phyloP scores from a whole-genome alignment of 1,139 yeast species.

The Nematodospora anomalae region DNA sequence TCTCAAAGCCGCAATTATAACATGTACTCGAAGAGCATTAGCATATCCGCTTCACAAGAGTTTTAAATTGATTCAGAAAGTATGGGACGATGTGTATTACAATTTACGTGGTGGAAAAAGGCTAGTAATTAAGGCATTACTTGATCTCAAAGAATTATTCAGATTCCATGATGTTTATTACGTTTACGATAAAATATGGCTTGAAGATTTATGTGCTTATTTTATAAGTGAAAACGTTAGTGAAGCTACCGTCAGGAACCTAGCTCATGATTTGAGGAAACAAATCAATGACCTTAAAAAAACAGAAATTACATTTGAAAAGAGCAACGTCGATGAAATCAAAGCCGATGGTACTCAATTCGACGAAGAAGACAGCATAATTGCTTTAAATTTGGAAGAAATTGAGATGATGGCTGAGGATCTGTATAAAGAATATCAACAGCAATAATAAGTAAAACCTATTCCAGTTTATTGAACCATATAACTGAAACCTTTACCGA shows the following conservation, averaged over 20 bases:
- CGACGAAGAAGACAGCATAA: slow-evolving; percentile 36
- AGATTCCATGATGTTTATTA: slow-evolving; percentile 85
- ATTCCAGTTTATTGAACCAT: slow-evolving; percentile 8
- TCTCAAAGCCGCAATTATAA: slow-evolving; percentile 54
- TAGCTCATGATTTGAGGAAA: slow-evolving; percentile 65
- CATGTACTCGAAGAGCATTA: slow-evolving; percentile 70
- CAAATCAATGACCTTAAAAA: slow-evolving; percentile 24
- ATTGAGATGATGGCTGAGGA: slow-evolving; percentile 58
- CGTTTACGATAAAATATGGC: slow-evolving; percentile 76
- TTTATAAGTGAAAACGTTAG: slow-evolving; percentile 56
- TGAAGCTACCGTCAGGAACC: slow-evolving; percentile 51
- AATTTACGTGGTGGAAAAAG: slow-evolving; percentile 70
- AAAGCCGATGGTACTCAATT: slow-evolving; percentile 18
- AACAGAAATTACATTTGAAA: slow-evolving; percentile 40
- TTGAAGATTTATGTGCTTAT: slow-evolving; percentile 85
- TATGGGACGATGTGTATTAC: slow-evolving; percentile 76
- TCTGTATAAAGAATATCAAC: slow-evolving; percentile 33
- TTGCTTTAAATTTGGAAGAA: slow-evolving; percentile 45
- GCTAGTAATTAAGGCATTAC: slow-evolving; percentile 55
- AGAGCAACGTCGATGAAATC: slow-evolving; percentile 23
- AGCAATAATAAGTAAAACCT: slow-evolving; percentile 5
- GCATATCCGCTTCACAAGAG: slow-evolving; percentile 80
- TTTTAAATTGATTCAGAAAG: slow-evolving; percentile 55
- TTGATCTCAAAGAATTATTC: slow-evolving; percentile 70
- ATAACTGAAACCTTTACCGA: slow-evolving; percentile 25